A percentile compares a stretch with the other conserved stretches of the same genome.
phyloP scores from a whole-genome alignment of 768 basidiomycete genomes.

The Rhizopogon rudus region DNA sequence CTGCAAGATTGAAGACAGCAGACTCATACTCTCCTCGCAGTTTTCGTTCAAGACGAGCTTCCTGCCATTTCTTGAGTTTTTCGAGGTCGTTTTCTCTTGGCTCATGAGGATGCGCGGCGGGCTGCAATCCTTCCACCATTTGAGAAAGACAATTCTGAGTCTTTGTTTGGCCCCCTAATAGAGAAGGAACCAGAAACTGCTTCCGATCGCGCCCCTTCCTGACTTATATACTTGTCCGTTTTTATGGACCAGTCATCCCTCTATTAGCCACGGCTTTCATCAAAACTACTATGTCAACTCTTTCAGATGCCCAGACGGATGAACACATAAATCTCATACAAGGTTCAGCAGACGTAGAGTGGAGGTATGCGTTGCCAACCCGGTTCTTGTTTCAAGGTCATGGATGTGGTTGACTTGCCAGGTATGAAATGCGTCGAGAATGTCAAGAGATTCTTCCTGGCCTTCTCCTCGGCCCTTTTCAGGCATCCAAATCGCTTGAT shows the following conservation, averaged over 20 bases:
- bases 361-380: conserved; percentile 49
- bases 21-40: conserved; percentile 78
- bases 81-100: conserved; percentile 46
- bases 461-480: conserved; percentile 82
- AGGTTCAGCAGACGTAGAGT: conserved; percentile 79
- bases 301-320: conserved; percentile 20
- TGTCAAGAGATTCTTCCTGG: conserved; percentile 88
- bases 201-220: conserved; percentile 21
- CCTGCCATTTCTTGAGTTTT: conserved; percentile 64
- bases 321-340: conserved; percentile 61
- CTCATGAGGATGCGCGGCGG: conserved; percentile 52
- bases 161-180: too few species aligned
- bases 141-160: not conserved
- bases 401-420: conserved; percentile 20
- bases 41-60: conserved; percentile 64
- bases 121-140: conserved; percentile 29
- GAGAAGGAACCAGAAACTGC: not conserved
- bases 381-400: conserved; percentile 6
- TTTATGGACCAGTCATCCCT: not conserved
- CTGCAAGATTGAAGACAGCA: conserved; percentile 53
- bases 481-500: conserved; percentile 78
- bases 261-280: not conserved
- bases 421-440: conserved; percentile 94
- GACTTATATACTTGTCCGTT: conserved; percentile 2
- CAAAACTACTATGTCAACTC: not conserved